phyloP scores from a whole-genome alignment of 2,329 filamentous ascomycete species.

The Coniochaeta sp. region DNA sequence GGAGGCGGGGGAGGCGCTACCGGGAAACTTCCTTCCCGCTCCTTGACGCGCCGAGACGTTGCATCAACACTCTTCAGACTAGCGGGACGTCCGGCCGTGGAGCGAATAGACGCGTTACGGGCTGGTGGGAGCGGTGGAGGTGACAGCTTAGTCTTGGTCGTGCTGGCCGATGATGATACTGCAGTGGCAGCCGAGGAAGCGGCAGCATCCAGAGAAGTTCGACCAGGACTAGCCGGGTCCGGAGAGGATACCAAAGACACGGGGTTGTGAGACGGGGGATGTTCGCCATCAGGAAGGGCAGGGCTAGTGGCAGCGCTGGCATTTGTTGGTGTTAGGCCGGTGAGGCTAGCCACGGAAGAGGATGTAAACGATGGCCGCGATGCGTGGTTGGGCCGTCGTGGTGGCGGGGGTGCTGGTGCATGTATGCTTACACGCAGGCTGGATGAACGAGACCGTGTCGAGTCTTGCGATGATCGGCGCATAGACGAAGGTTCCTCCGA shows the following conservation, averaged over 20 bases:
- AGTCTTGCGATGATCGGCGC: slow-evolving; percentile 42
- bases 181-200: neutral
- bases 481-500: slow-evolving; percentile 6
- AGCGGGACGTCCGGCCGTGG: slow-evolving; percentile 32
- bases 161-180: slow-evolving; percentile 12
- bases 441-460: slow-evolving; percentile 36
- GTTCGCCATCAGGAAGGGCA: slow-evolving; percentile 5
- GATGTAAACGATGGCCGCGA: slow-evolving; percentile 20
- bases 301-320: neutral
- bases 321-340: neutral
- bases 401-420: slow-evolving; percentile 47
- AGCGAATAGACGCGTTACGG: slow-evolving; percentile 23
- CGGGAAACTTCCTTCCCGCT: slow-evolving; percentile 17
- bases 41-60: slow-evolving; percentile 19
- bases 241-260: neutral
- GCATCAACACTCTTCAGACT: slow-evolving; percentile 34
- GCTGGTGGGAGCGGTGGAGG: slow-evolving; percentile 27
- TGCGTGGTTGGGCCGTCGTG: slow-evolving; percentile 37
- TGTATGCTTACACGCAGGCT: slow-evolving; percentile 32
- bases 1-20: slow-evolving; percentile 35
- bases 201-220: neutral
- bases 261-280: neutral
- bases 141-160: slow-evolving; percentile 15
- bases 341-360: slow-evolving; percentile 6
- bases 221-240: neutral